These are phyloP conservation scores for Ogataea zsoltii DNA, from an alignment of 805 yeast genomes.

Conservation along the genomic window DNA sequence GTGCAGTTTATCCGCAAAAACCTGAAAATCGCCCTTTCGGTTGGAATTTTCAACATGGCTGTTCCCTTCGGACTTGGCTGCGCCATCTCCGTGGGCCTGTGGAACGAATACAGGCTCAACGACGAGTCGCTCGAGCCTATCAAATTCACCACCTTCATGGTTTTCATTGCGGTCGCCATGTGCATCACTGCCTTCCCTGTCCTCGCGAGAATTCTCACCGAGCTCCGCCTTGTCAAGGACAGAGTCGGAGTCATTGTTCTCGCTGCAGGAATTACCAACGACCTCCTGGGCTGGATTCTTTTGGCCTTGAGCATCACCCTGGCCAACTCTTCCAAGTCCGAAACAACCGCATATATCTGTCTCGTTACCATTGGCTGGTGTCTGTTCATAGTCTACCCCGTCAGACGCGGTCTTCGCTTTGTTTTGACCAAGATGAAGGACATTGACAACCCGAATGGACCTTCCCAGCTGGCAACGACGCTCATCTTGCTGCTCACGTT, in stretches of 20 bases:
- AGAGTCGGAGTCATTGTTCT: constrained; percentile 73
- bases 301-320: constrained; percentile 74
- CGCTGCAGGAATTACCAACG: constrained; percentile 82
- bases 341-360: constrained; percentile 68
- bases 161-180: constrained; percentile 80
- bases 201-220: constrained; percentile 74
- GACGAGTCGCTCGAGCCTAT: constrained; percentile 38
- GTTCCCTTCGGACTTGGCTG: constrained; percentile 82
- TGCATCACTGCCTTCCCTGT: constrained; percentile 88
- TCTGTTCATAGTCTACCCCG: constrained; percentile 56
- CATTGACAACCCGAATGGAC: constrained; percentile 57
- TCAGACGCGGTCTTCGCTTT: constrained; percentile 48
- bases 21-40: constrained; percentile 59
- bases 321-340: constrained; percentile 70
- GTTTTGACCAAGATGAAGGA: constrained; percentile 40
- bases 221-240: constrained; percentile 66
- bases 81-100: constrained; percentile 66
- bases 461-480: constrained; percentile 62
- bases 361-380: constrained; percentile 72
- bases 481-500: constrained; percentile 57
- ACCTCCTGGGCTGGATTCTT: constrained; percentile 78
- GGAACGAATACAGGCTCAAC: constrained; percentile 49
- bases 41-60: constrained; percentile 72
- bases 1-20: constrained; percentile 61
- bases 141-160: constrained; percentile 72